phyloP scores from a whole-genome alignment of 805 yeast species.

The Monosporozyma siamensis region DNA sequence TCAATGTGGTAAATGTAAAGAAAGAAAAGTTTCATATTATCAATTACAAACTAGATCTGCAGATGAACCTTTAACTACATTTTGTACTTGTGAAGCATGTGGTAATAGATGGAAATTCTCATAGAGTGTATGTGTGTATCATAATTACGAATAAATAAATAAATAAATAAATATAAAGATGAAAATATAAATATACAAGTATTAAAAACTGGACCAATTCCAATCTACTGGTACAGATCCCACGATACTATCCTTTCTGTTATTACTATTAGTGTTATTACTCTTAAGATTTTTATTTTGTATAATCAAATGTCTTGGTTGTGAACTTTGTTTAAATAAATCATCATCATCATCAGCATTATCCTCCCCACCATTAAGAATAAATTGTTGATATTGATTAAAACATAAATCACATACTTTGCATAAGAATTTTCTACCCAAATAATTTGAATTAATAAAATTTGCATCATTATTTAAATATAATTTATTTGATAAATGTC shows the following conservation, averaged over 20 bases:
- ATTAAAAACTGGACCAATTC: constrained; percentile 67
- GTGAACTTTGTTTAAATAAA: neutral
- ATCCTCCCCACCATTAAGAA: neutral
- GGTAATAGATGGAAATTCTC: constrained; percentile 98
- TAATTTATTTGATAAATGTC: constrained; percentile 50
- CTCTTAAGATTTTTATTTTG: neutral
- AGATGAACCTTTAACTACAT: constrained; percentile 96
- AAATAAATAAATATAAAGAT: neutral
- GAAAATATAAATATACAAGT: neutral
- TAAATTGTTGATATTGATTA: constrained; percentile 32
- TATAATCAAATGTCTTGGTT: constrained; percentile 3
- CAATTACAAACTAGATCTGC: constrained; percentile 98
- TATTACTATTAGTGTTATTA: neutral
- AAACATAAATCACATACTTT: constrained; percentile 66
- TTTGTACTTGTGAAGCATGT: constrained; percentile 95
- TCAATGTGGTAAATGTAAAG: constrained; percentile 96
- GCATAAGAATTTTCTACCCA: constrained; percentile 44
- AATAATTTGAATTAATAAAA: constrained; percentile 24
- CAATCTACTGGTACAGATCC: constrained; percentile 63
- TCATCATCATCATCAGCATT: neutral
- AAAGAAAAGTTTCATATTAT: constrained; percentile 91
- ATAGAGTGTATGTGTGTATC: too few species aligned
- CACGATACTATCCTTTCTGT: constrained; percentile 26
- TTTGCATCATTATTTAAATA: constrained; percentile 51
- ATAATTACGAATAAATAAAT: neutral